Evolutionary conservation across 179 eudicot genomes (phyloP), one percentile per base, ranked within the genome.

Genomic region (Dionaea muscipula): DNA sequence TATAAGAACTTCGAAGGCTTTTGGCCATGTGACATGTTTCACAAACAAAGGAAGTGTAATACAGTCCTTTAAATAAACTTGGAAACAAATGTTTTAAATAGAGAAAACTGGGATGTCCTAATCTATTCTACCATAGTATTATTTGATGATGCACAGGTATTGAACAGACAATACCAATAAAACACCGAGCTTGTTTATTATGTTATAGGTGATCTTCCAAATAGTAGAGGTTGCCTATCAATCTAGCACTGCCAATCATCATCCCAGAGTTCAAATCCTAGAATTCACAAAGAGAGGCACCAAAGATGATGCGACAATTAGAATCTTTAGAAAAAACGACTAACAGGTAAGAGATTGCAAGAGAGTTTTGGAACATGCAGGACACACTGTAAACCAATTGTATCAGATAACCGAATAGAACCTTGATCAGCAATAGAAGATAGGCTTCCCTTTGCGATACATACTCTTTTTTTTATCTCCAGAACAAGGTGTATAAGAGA

Each of bases 191-290:
- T 27, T 57, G 39, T 45, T 45, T 45, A 45, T 19, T 45, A 7
- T 15, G n/a, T 15, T 9, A 2, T 15, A 22, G 8, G 2, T 14
- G 7, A 47, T 47, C 44, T n/a, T 47, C 53, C 46, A 59, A 23
- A 22, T 13, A 59, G 23, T 59, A n/a, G n/a, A 59, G 41, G 27
- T 44, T 19, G 24, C 15, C 55, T n/a, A 14, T 15, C 22, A 23
- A 18, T 28, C 23, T 59, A 47, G 55, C 63, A 48, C 55, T 59
- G 54, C 54, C 63, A 59, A 56, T 48, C 63, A 47, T 59, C 63
- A 11, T 59, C 44, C 44, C 45, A 27, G 18, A 47, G 21, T 5
- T 31, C 45, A 31, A 33, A 13, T 59, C 63, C 39, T 33, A 37
- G 19, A 47, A 46, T n/a, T 26, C 54, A 47, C 44, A n/a, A n/a